Evolutionary conservation across 768 basidiomycete genomes (phyloP), one percentile per base, ranked within the genome.

Genomic region (Hygrophoropsis aurantiaca): DNA sequence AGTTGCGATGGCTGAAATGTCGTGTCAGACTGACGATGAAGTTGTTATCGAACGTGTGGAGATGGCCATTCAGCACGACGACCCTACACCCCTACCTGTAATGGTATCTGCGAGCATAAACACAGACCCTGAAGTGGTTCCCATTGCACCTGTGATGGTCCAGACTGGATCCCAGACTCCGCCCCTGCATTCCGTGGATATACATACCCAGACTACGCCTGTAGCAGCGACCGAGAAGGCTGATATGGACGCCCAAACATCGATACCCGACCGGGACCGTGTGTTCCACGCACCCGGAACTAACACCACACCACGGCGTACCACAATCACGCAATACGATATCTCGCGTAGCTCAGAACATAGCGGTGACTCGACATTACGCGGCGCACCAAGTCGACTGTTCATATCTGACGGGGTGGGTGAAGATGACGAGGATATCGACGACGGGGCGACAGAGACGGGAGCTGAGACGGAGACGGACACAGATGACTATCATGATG

Each of bases 401-500:
- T 49, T 57, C 26, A 44, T 50, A 36, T 33, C 49, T n/a, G 64
- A 66, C 20, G 52, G 44, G 20, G 47, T 56, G 40, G 62, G 56
- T 11, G 69, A 69, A 2, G 71, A 61, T 36, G 75, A 76, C 16
- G 75, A 74, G 21, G 65, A 69, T 35, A 50, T 67, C 3, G 69
- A 74, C 43, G 76, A 74, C 36, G 63, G 47, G 27, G 70, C 44
- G 43, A 81, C 79, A 10, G 83, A 84, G 67, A 85, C 84, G 0
- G 87, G 83, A 35, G 75, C 77, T 1, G 86, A 82, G 41, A 79
- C 80, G 0, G 86, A 85, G 49, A 82, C 82, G 0, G 87, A 88
- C 35, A 65, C 60, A 26, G 87, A 84, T 15, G 82, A 90, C 49
- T 92, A 88, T 56, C 74, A 84, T 1, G 92, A 94, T 51, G 82